Base-by-base conservation (phyloP, 495 filamentous ascomycete genomes). In the Amphirosellinia nigrospora region DNA sequence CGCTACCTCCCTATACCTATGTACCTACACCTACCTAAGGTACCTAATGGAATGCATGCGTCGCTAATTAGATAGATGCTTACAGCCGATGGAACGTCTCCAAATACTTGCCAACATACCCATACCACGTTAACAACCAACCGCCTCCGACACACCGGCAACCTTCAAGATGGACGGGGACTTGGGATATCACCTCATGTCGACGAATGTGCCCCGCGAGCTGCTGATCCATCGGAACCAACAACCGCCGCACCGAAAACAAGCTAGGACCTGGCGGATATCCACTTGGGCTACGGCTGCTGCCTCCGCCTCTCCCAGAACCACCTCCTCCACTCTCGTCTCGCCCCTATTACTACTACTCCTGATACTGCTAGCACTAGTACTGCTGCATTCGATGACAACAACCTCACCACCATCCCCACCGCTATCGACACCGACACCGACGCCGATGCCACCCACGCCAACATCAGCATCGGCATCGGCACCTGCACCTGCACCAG, bases 281-380 rank as follows among this genome's bases (percentile, higher is more conserved):
- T 55, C 64, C 64, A 66, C 64, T 23, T 66, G 64, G 64, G 30
- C 64, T 2, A 34, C 46, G 19, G 46, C 46, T 56, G 32, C 34
- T 38, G 43, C 26, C 45, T 41, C 60, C 38, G 39, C 60, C 41
- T 48, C 26, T 10, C 41, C 41, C 4, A 64, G 39, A 7, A 43
- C 66, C 43, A 48, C 39, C 45, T 45, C 59, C 67, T 45, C 59
- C 67, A 62, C 66, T 53, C 67, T 34, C 34, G 30, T 39, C 21
- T 52, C 67, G 41, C 46, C 67, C 67, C 48, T 69, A 63, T 69
- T 63, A n/a, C 19, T 60, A n/a, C 56, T 39, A n/a, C 32, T 39
- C 4, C 34, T 9, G 21, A n/a, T n/a, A 28, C 58, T 15, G 11
- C 34, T 23, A 11, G 5, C 28, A n/a, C 30, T 56, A 56, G 52